Conservation (phyloP, 331 rosid species). For the Rhamnella rubrinervis region DNA sequence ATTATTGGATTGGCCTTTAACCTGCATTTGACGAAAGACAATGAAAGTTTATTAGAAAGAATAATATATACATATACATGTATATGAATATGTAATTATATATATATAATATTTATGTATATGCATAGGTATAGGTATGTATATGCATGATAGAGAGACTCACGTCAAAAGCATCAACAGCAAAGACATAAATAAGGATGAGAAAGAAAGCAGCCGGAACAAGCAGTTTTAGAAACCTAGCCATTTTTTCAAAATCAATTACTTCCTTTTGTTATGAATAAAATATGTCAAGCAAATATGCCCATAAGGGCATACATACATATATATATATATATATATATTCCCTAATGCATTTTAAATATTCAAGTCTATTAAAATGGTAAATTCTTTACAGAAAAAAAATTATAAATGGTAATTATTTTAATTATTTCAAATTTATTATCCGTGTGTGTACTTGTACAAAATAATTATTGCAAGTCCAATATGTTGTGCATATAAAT, state of each 20-base stretch:
- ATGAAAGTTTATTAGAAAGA: neutral
- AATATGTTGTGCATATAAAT: too few relatives aligned
- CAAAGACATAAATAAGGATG: constrained; percentile 20
- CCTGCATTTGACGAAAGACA: neutral
- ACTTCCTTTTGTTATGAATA: neutral
- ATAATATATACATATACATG: neutral
- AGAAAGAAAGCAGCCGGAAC: constrained; percentile 16
- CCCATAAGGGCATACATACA: too few relatives aligned
- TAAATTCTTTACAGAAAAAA: too few relatives aligned
- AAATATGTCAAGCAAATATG: neutral
- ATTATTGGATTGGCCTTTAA: neutral
- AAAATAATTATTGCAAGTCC: too few relatives aligned
- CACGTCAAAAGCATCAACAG: neutral
- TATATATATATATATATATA: too few relatives aligned
- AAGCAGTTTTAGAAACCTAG: neutral
- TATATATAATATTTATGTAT: too few relatives aligned
- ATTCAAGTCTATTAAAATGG: too few relatives aligned
- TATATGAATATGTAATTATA: neutral
- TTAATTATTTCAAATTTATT: too few relatives aligned
- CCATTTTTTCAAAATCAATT: neutral
- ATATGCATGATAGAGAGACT: neutral
- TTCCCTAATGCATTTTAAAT: too few relatives aligned
- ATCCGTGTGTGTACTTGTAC: too few relatives aligned
- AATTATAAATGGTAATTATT: too few relatives aligned
- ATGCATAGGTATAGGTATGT: neutral